phyloP scores from a whole-genome alignment of 495 filamentous ascomycete species.

The Elaphomyces granulatus region DNA sequence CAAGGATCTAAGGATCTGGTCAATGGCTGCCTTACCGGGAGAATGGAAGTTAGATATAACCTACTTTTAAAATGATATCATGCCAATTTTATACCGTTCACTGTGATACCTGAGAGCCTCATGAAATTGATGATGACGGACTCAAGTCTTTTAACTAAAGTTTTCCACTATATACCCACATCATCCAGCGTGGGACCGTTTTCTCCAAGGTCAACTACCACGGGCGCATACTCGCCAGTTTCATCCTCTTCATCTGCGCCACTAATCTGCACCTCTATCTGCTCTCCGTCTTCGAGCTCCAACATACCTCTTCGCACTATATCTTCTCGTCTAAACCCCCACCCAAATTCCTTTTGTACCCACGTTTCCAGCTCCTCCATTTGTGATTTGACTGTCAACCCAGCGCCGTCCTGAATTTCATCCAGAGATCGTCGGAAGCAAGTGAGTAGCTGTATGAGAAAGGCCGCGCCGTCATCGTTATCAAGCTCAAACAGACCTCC shows the following conservation, averaged over 20 bases:
- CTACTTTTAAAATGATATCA: too few relatives aligned
- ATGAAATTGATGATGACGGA: too few relatives aligned
- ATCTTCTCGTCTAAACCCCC: constrained; percentile 42
- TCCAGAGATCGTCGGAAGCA: constrained; percentile 35
- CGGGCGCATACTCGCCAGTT: constrained; percentile 72
- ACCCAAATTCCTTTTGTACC: constrained; percentile 44
- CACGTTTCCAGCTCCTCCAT: constrained; percentile 43
- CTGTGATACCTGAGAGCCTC: too few relatives aligned
- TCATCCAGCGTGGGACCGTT: neutral
- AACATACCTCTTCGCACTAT: constrained; percentile 50
- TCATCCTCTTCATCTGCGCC: constrained; percentile 73
- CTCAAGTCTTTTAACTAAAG: too few relatives aligned
- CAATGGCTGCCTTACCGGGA: too few relatives aligned
- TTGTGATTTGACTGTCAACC: constrained; percentile 30
- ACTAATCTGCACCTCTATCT: constrained; percentile 61
- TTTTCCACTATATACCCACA: too few relatives aligned
- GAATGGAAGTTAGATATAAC: too few relatives aligned
- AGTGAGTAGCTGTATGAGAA: constrained; percentile 39
- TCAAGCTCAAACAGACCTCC: constrained; percentile 37
- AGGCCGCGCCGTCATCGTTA: constrained; percentile 37
- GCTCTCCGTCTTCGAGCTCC: constrained; percentile 67
- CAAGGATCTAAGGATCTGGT: too few relatives aligned
- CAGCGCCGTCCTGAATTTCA: constrained; percentile 17
- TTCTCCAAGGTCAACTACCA: constrained; percentile 52
- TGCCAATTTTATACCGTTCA: too few relatives aligned